Percentiles rank a stretch among this genome's conserved stretches.
phyloP scores from a whole-genome alignment of 176 grass and related monocot genomes.

The Rhipidocladum racemiflorum region DNA sequence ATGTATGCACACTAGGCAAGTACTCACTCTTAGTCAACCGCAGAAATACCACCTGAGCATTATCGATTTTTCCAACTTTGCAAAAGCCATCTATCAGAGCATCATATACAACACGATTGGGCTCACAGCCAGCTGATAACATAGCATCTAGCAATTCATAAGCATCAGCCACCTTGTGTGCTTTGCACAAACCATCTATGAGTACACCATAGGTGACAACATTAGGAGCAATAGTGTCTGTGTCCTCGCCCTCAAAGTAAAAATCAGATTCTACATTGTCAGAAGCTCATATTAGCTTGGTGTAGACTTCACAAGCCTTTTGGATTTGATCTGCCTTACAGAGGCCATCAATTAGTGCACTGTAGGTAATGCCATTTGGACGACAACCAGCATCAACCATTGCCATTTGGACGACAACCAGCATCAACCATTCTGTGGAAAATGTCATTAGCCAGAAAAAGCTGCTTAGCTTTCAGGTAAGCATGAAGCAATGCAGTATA shows the following conservation, averaged over 20 bases:
- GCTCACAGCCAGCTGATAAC: slow-evolving; percentile 60
- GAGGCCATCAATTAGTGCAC: slow-evolving; percentile 87
- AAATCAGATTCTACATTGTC: slow-evolving; percentile 49
- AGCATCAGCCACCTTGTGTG: slow-evolving; percentile 78
- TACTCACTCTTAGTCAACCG: slow-evolving; percentile 78
- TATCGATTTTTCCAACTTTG: slow-evolving; percentile 77
- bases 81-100: slow-evolving; percentile 89
- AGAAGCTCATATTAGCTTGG: slow-evolving; percentile 63
- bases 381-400: slow-evolving; percentile 71
- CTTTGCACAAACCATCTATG: slow-evolving; percentile 94
- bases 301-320: slow-evolving; percentile 75
- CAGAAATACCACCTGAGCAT: slow-evolving; percentile 83
- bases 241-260: slow-evolving; percentile 47
- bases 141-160: slow-evolving; percentile 72
- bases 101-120: slow-evolving; percentile 91
- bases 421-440: slow-evolving; percentile 71
- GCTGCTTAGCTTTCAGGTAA: slow-evolving; percentile 78
- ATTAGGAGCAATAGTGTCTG: slow-evolving; percentile 54
- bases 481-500: slow-evolving; percentile 94
- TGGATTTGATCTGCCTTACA: slow-evolving; percentile 75
- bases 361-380: slow-evolving; percentile 83
- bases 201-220: slow-evolving; percentile 93
- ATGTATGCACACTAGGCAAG: slow-evolving; percentile 81
- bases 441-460: slow-evolving; percentile 64
- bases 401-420: slow-evolving; percentile 70